These are phyloP conservation scores for Fusarium annulatum DNA, from an alignment of 2,329 filamentous ascomycete species.

Conservation along the genomic window DNA sequence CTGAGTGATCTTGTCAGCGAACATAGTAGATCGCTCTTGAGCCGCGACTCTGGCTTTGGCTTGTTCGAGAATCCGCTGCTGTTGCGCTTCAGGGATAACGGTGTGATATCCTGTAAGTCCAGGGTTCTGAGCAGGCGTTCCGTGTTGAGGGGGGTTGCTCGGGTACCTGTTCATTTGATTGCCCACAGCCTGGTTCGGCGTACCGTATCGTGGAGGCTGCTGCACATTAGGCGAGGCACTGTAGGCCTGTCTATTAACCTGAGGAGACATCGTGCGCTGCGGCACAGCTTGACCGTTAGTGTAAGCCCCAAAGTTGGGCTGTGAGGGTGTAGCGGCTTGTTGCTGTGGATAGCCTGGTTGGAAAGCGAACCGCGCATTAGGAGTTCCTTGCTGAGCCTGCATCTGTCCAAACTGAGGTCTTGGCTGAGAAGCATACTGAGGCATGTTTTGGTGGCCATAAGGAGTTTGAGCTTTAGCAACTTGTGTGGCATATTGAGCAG, in stretches of 20 bases:
- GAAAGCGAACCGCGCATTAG: conserved; percentile 57
- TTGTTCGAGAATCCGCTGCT: conserved; percentile 63
- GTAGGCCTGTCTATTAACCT: conserved; percentile 53
- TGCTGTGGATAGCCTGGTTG: conserved; percentile 54
- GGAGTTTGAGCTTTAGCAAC: conserved; percentile 64
- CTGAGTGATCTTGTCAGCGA: conserved; percentile 60
- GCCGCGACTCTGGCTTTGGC: conserved; percentile 61
- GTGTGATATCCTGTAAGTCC: conserved; percentile 60
- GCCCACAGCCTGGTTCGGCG: conserved; percentile 46
- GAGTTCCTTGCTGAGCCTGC: conserved; percentile 54
- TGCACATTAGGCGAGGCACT: conserved; percentile 55
- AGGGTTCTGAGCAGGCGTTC: conserved; percentile 49
- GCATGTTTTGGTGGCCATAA: conserved; percentile 63
- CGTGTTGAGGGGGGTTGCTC: conserved; percentile 47
- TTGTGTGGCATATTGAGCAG: conserved; percentile 60
- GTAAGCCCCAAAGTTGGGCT: conserved; percentile 52
- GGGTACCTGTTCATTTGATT: conserved; percentile 50
- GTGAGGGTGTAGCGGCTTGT: conserved; percentile 51
- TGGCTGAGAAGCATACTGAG: conserved; percentile 60
- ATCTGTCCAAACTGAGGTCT: conserved; percentile 58
- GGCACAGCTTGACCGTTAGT: conserved; percentile 58
- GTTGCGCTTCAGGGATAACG: conserved; percentile 61
- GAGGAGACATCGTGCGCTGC: conserved; percentile 58
- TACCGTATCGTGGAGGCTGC: conserved; percentile 49
- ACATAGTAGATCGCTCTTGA: conserved; percentile 55